Evolutionary conservation across 2,329 filamentous ascomycete species (phyloP), one percentile per base, ranked within the genome.

Genomic region (Hypoxylon sp.): DNA sequence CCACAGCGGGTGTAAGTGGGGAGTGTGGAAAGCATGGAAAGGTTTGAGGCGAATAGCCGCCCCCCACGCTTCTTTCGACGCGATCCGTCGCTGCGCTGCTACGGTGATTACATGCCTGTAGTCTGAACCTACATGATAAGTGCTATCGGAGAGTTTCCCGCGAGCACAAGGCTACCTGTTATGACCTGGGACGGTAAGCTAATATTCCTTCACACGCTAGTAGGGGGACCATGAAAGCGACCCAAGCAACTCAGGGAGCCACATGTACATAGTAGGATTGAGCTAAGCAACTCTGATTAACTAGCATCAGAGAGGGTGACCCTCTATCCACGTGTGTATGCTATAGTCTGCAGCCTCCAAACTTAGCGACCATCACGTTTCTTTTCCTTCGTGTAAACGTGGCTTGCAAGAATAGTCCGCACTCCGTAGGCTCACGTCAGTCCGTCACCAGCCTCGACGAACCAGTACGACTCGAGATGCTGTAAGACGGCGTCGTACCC

Each of bases 61-160:
- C 56, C 56, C 56, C 56, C 56, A 60, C 56, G 56, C 56, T 48
- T 32, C 47, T 31, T 58, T 52, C 21, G 17, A 44, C 19, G 56
- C 24, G 56, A 60, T 31, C 21, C 32, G 15, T 59, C 8, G 15
- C 47, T 60, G 56, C 56, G 32, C 2, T 52, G 56, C 37, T 19
- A 51, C 46, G 17, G 27, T 39, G 32, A 32, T n/a, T 54, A 31
- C 32, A 35, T 31, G 27, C 17, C 27, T 32, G n/a, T 35, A 21
- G 17, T 21, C 39, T 44, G 39, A 44, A 11, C 17, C 39, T 11
- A 19, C 17, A 3, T 21, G 39, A 44, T 44, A 21, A 44, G 39
- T 10, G 39, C 39, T 8, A 42, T 17, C 39, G n/a, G 39, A 19
- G 39, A 7, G 7, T 44, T 44, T 44, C 19, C 4, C 39, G 39